Evolutionary conservation across 177 flowering plant species (phyloP).

Genomic region (Vitis hybrid): DNA sequence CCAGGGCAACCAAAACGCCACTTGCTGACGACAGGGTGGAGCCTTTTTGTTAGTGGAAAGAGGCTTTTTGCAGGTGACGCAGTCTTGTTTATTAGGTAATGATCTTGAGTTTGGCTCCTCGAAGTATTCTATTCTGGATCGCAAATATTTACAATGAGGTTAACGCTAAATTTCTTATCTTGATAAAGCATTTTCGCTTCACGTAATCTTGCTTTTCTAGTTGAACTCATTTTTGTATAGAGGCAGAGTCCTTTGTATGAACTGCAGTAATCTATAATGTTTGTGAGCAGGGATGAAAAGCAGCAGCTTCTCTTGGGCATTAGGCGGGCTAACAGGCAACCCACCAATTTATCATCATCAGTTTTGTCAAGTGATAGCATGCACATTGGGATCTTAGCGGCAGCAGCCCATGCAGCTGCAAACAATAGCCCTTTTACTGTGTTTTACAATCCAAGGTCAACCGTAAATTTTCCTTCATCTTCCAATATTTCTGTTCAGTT

Average conservation of each 20-base stretch:
- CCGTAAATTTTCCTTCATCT: background rate
- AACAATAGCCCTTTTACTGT: constrained; percentile 88
- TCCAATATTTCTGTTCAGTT: background rate
- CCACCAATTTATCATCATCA: constrained; percentile 78
- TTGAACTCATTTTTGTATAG: background rate
- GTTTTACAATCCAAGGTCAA: constrained; percentile 86
- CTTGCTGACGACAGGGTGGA: constrained; percentile 99
- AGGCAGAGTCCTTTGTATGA: background rate
- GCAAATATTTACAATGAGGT: background rate
- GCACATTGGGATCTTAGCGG: constrained; percentile 95
- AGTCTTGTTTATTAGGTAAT: constrained; percentile 90
- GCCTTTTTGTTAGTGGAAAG: constrained; percentile 95
- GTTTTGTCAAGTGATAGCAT: constrained; percentile 93
- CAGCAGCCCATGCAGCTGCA: constrained; percentile 96
- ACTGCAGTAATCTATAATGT: background rate
- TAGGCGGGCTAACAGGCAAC: constrained; percentile 84
- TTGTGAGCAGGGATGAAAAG: constrained; percentile 77
- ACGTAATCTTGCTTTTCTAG: background rate
- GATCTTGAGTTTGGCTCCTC: background rate
- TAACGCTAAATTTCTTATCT: background rate
- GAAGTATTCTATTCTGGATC: background rate
- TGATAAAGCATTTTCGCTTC: background rate
- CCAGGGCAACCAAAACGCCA: constrained; percentile 97
- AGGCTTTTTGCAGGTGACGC: constrained; percentile 97
- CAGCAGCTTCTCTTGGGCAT: constrained; percentile 89